Conservation (phyloP, 2,329 filamentous ascomycete species). For the Pseudocercospora cruenta region DNA sequence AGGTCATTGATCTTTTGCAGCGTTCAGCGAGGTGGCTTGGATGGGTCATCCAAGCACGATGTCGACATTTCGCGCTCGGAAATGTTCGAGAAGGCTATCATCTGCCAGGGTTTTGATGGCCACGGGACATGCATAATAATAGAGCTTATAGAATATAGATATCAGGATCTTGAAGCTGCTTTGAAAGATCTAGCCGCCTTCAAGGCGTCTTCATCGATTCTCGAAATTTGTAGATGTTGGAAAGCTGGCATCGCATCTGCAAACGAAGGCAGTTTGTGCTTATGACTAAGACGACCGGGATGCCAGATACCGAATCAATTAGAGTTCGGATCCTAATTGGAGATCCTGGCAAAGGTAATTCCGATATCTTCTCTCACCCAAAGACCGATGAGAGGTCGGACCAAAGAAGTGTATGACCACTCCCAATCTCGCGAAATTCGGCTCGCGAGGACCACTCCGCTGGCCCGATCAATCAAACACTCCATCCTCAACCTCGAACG, state of each 20-base stretch:
- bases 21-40: neutral
- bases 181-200: too few relatives aligned
- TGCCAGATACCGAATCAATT: neutral
- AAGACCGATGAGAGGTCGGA: neutral
- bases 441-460: neutral
- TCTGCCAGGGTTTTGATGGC: neutral
- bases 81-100: slow-evolving; percentile 1
- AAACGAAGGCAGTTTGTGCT: too few relatives aligned
- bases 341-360: neutral
- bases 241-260: too few relatives aligned
- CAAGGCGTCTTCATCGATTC: too few relatives aligned
- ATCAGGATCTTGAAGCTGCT: too few relatives aligned
- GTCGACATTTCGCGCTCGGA: neutral
- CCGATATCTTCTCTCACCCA: neutral
- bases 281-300: too few relatives aligned
- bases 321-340: neutral
- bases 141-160: too few relatives aligned
- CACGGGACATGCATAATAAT: too few relatives aligned
- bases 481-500: too few relatives aligned
- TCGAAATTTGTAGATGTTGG: too few relatives aligned
- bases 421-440: neutral
- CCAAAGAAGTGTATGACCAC: neutral
- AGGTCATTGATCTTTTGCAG: neutral
- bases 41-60: neutral
- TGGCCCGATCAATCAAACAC: too few relatives aligned